Evolutionary conservation across 108 stramenopile genomes (phyloP).

Genomic region (Cyclotella choctawhatcheeana): DNA sequence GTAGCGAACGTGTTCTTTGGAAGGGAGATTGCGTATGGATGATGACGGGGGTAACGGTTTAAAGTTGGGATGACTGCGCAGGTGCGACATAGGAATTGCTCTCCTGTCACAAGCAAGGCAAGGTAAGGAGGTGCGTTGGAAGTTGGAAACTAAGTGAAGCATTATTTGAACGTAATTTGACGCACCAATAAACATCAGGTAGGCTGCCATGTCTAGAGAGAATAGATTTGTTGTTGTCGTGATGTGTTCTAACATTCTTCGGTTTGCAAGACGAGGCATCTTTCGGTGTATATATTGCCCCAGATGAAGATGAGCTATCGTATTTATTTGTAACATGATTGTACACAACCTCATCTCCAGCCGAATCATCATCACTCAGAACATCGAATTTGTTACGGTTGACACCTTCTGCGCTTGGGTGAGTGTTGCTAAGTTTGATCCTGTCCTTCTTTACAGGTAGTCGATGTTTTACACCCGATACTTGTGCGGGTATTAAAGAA

Average conservation of each 20-base stretch:
- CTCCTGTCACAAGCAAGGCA: slow-evolving; percentile 17
- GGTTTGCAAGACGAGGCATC: not conserved
- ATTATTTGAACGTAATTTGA: not conserved
- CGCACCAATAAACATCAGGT: slow-evolving; percentile 76
- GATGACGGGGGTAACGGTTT: slow-evolving; percentile 68
- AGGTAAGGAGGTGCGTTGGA: not conserved
- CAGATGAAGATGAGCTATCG: not conserved
- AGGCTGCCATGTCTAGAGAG: slow-evolving; percentile 56
- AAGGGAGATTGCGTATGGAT: slow-evolving; percentile 41
- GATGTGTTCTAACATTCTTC: not conserved
- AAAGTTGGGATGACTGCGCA: slow-evolving; percentile 79
- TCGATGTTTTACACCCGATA: slow-evolving; percentile 25
- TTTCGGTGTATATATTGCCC: not conserved
- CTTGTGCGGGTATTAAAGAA: slow-evolving; percentile 44
- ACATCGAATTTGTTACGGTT: slow-evolving; percentile 6
- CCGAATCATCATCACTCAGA: not conserved
- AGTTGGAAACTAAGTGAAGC: not conserved
- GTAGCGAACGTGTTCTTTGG: slow-evolving; percentile 68
- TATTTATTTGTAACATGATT: not conserved
- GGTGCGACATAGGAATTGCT: slow-evolving; percentile 76
- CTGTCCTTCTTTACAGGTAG: slow-evolving; percentile 2
- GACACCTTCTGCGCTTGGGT: not conserved
- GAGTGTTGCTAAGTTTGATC: not conserved
- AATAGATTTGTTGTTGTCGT: slow-evolving; percentile 4
- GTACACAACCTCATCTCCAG: slow-evolving; percentile 28